These are phyloP conservation scores for Scorias spongiosa DNA, from an alignment of 2,329 filamentous ascomycete species.

Conservation along the genomic window DNA sequence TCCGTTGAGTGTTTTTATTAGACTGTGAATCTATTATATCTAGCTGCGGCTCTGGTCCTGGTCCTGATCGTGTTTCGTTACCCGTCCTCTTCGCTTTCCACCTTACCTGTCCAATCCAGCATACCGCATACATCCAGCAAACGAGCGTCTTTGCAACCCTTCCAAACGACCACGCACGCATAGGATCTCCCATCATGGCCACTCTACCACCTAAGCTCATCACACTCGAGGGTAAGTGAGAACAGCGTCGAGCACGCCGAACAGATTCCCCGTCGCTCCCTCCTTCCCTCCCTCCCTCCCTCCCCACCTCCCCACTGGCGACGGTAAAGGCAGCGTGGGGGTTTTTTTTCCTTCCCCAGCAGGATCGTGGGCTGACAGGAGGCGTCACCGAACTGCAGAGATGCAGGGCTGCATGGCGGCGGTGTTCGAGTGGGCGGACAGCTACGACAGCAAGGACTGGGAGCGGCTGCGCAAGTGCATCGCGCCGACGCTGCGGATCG, in stretches of 20 bases:
- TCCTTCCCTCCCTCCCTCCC: no score
- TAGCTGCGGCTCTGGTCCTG: background rate
- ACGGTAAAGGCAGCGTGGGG: no score
- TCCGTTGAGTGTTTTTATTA: background rate
- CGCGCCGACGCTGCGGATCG: conserved; percentile 47
- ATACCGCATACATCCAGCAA: background rate
- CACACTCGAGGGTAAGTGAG: conserved; percentile 18
- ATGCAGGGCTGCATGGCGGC: conserved; percentile 25
- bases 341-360: no score
- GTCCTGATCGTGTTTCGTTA: background rate
- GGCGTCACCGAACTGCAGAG: conserved; percentile 13
- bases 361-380: background rate
- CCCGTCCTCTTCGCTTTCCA: background rate
- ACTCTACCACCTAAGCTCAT: conserved; percentile 16
- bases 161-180: no score
- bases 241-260: background rate
- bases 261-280: no score
- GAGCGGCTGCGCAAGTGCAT: conserved; percentile 44
- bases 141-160: no score
- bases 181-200: background rate
- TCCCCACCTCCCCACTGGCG: no score
- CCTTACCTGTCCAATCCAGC: background rate
- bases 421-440: conserved; percentile 49
- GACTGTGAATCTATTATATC: background rate
- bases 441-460: conserved; percentile 54